Conservation (phyloP, 371 early-diverging fungal species). For the Saksenaea vasiformis region DNA sequence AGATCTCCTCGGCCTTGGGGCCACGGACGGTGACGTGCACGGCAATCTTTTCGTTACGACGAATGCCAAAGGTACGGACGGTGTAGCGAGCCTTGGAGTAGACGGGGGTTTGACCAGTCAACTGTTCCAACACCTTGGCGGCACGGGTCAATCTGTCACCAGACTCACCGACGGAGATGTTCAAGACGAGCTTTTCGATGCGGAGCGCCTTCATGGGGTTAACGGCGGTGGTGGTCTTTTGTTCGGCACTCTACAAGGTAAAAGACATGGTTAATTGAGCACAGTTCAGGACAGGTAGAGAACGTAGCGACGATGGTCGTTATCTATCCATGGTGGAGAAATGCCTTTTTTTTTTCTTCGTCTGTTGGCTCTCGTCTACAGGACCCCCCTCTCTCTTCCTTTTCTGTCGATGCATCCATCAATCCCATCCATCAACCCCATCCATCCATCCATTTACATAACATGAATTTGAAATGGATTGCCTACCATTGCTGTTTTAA, state of each 20-base stretch:
- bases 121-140: constrained; percentile 99
- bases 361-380: not conserved
- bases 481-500: constrained; percentile 2
- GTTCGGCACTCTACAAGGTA: constrained; percentile 61
- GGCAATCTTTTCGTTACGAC: constrained; percentile 99
- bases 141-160: constrained; percentile 99
- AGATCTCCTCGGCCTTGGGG: constrained; percentile 77
- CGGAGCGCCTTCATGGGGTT: constrained; percentile 98
- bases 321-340: not conserved
- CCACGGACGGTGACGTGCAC: constrained; percentile 99
- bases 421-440: not conserved
- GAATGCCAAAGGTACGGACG: constrained; percentile 99
- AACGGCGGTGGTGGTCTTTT: constrained; percentile 46
- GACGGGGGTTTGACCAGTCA: constrained; percentile 98
- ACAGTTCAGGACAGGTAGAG: too few species aligned
- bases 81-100: constrained; percentile 99
- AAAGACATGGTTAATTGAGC: not conserved
- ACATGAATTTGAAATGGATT: not conserved
- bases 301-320: too few species aligned
- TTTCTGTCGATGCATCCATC: not conserved
- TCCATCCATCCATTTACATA: not conserved
- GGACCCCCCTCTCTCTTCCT: not conserved
- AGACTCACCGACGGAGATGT: constrained; percentile 99
- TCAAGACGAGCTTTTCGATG: constrained; percentile 99
- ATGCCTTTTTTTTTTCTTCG: not conserved